A percentile compares a stretch with the other conserved stretches of the same genome.
These are phyloP conservation scores for Garcia nutans DNA, from an alignment of 345 rosid genomes.

Conservation along the genomic window DNA sequence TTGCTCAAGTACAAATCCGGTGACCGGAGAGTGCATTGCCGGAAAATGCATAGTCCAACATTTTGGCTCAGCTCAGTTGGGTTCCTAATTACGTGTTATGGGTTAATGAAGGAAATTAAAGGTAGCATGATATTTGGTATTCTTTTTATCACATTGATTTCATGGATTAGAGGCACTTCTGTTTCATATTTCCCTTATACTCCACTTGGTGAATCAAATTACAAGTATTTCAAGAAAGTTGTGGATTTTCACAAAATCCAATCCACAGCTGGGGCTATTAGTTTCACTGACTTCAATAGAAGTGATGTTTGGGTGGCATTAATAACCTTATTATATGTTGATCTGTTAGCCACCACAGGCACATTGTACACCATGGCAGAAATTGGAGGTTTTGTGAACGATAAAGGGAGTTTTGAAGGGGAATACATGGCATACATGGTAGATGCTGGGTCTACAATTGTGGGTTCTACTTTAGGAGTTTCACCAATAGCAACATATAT, in stretches of 20 bases:
- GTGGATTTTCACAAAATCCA: slow-evolving; percentile 70
- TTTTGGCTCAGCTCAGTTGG: slow-evolving; percentile 77
- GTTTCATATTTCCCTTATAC: slow-evolving; percentile 68
- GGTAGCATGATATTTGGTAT: slow-evolving; percentile 88
- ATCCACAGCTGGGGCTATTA: slow-evolving; percentile 68
- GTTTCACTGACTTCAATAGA: slow-evolving; percentile 53
- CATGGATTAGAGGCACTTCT: slow-evolving; percentile 79
- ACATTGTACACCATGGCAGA: slow-evolving; percentile 82
- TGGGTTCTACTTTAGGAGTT: slow-evolving; percentile 68
- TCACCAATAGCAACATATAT: slow-evolving; percentile 62
- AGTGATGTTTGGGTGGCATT: slow-evolving; percentile 75
- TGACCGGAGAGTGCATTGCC: slow-evolving; percentile 57
- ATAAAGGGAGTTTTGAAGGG: slow-evolving; percentile 68
- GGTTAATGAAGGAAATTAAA: slow-evolving; percentile 64
- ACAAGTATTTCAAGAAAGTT: slow-evolving; percentile 59
- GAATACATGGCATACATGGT: slow-evolving; percentile 75
- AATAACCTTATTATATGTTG: slow-evolving; percentile 60
- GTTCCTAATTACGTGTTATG: slow-evolving; percentile 60
- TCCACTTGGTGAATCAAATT: slow-evolving; percentile 55
- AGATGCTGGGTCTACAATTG: slow-evolving; percentile 71
- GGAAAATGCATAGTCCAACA: slow-evolving; percentile 74
- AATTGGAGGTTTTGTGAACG: slow-evolving; percentile 62
- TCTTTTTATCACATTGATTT: slow-evolving; percentile 58
- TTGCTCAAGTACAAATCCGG: slow-evolving; percentile 45
- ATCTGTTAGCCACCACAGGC: slow-evolving; percentile 71